Evolutionary conservation across 2,329 filamentous ascomycete species (phyloP).

Genomic region (Boeremia lycopersici): DNA sequence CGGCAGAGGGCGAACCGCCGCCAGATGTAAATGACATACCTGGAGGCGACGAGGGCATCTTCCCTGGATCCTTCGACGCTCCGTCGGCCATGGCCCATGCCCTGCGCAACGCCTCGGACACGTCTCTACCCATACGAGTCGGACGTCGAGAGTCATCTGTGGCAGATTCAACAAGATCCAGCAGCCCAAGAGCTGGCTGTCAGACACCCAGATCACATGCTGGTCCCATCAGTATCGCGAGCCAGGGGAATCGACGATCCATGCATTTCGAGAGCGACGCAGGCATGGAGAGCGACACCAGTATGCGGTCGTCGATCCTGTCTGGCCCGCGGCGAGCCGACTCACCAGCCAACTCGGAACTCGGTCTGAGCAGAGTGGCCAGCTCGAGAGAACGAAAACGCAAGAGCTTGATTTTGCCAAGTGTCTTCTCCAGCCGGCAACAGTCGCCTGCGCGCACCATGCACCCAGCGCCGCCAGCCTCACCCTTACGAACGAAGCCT

Average conservation of each 20-base stretch:
- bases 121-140: slow-evolving; percentile 51
- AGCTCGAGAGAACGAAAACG: slow-evolving; percentile 85
- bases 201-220: slow-evolving; percentile 87
- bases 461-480: slow-evolving; percentile 69
- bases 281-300: slow-evolving; percentile 85
- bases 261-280: slow-evolving; percentile 83
- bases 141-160: slow-evolving; percentile 64
- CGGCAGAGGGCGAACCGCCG: slow-evolving; percentile 53
- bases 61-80: slow-evolving; percentile 64
- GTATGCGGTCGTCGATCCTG: slow-evolving; percentile 78
- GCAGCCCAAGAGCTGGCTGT: slow-evolving; percentile 81
- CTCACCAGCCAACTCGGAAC: slow-evolving; percentile 76
- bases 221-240: slow-evolving; percentile 62
- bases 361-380: slow-evolving; percentile 75
- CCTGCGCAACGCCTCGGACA: slow-evolving; percentile 61
- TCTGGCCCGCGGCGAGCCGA: slow-evolving; percentile 77
- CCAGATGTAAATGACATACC: slow-evolving; percentile 46
- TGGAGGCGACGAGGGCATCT: slow-evolving; percentile 61
- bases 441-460: slow-evolving; percentile 83
- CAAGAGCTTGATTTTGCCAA: slow-evolving; percentile 82
- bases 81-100: slow-evolving; percentile 63
- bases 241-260: slow-evolving; percentile 74
- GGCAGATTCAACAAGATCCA: slow-evolving; percentile 80
- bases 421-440: slow-evolving; percentile 79
- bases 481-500: slow-evolving; percentile 84